Base-by-base conservation (phyloP, 352 stramenopile genomes). In the Pythium brassicae region DNA sequence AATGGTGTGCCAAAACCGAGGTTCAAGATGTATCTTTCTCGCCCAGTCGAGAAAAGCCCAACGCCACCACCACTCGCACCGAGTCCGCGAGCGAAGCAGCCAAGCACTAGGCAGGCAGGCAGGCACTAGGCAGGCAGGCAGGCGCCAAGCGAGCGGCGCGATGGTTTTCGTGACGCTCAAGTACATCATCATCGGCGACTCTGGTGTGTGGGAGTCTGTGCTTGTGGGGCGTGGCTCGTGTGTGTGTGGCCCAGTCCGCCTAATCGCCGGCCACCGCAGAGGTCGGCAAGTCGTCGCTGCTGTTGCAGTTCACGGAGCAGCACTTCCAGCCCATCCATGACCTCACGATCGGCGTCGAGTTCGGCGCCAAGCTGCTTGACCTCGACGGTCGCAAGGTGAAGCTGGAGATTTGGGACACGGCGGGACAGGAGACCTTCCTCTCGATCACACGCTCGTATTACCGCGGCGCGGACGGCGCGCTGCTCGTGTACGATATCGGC, bases 351-450 rank as follows among this genome's bases (percentile, higher is more conserved):
- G 88, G 89, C 58, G 88, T 97, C 23, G 89, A 97, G 68, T 97
- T 96, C 60, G 88, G 86, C 17, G 81, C 85, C 34, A 96, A 96
- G 68, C 66, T 95, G 50, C 72, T 94, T 1, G 72, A 90, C 44
- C 72, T 97, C 44, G 83, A 94, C 47, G 77, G 79, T 17, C 72
- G 81, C 40, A 84, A 95, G 54, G 82, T 95, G 22, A 96, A 97
- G 68, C 77, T 96, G 25, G 83, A 96, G 76, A 97, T 97, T 43
- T 97, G 89, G 89, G 89, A 97, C 60, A 97, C 89, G 1, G 89
- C 89, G 17, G 89, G 88, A 3, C 87, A 96, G 62, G 89, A 97
- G 56, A 91, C 82, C 0, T 97, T 96, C 62, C 69, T 94, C 14
- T 91, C 83, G 29, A 94, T 97, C 55, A 97, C 88, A 40, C 72